A percentile compares a stretch with the other conserved stretches of the same genome.
phyloP scores from a whole-genome alignment of 75 land plant species.

The Sequoia sempervirens region DNA sequence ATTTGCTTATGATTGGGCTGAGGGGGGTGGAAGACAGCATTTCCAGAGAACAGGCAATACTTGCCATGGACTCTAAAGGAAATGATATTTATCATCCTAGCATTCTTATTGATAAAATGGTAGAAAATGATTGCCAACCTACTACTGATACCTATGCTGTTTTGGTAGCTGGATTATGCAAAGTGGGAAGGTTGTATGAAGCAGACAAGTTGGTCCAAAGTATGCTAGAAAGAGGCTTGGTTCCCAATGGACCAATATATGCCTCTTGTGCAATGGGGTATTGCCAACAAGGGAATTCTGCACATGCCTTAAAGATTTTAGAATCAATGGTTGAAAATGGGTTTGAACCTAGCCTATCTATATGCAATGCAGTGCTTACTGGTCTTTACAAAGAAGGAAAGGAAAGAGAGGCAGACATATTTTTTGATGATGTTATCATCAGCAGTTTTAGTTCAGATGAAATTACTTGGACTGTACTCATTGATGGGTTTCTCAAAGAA shows the following conservation, averaged over 20 bases:
- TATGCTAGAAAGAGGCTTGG: slow-evolving; percentile 56
- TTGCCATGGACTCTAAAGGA: too few relatives aligned
- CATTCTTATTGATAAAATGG: too few relatives aligned
- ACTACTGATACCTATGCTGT: too few relatives aligned
- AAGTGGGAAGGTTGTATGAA: too few relatives aligned
- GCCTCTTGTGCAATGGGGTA: slow-evolving; percentile 15
- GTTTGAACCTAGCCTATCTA: slow-evolving; percentile 20
- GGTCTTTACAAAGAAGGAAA: slow-evolving; percentile 37
- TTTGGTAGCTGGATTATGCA: too few relatives aligned
- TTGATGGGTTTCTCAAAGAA: slow-evolving; percentile 48
- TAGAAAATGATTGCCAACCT: too few relatives aligned
- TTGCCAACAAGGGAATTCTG: slow-evolving; percentile 28
- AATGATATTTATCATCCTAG: too few relatives aligned
- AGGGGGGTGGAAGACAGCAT: too few relatives aligned
- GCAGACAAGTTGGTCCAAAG: too few relatives aligned
- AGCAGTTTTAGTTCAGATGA: slow-evolving; percentile 52
- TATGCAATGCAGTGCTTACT: slow-evolving; percentile 41
- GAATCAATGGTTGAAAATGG: slow-evolving; percentile 20
- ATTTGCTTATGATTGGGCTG: too few relatives aligned
- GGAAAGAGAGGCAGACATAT: slow-evolving; percentile 33
- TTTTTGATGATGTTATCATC: slow-evolving; percentile 40
- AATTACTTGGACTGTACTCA: slow-evolving; percentile 53
- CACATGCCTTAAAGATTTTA: slow-evolving; percentile 34
- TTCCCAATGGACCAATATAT: slow-evolving; percentile 28
- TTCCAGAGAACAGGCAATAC: too few relatives aligned